Percentiles rank a stretch among this genome's conserved stretches.
phyloP scores from a whole-genome alignment of 441 rosid genomes.

The Euphorbia neoarborescens region DNA sequence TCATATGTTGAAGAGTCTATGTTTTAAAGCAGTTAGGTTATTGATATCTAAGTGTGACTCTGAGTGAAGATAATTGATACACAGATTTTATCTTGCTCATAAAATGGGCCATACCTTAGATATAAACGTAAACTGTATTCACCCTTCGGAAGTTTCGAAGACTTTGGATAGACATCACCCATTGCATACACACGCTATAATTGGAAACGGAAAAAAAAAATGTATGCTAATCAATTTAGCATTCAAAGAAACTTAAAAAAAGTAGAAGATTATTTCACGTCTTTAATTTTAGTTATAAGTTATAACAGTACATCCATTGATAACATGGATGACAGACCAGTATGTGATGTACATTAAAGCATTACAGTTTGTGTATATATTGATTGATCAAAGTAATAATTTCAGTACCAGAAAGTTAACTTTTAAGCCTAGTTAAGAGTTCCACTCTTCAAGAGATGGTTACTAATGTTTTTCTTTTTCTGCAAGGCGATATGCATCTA shows the following conservation, averaged over 20 bases:
- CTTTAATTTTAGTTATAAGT: not conserved
- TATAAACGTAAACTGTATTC: constrained; percentile 72
- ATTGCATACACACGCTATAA: constrained; percentile 67
- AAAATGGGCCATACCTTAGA: constrained; percentile 48
- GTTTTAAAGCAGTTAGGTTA: not conserved
- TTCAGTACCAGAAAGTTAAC: not conserved
- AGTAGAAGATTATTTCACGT: constrained; percentile 1
- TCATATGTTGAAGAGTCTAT: not conserved
- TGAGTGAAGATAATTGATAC: not conserved
- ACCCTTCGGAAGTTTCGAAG: constrained; percentile 83
- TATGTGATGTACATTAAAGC: not conserved
- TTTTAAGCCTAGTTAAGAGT: not conserved
- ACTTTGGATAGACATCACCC: constrained; percentile 89
- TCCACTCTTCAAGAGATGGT: constrained; percentile 13
- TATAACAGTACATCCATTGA: constrained; percentile 4
- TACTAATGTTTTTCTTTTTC: not conserved
- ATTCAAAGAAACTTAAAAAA: constrained; percentile 16
- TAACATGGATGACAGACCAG: not conserved
- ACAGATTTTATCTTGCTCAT: not conserved
- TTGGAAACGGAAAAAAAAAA: constrained; percentile 12
- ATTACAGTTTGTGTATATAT: not conserved
- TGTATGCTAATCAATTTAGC: constrained; percentile 16
- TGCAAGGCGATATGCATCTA: constrained; percentile 3
- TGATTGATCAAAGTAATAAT: not conserved
- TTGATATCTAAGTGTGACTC: not conserved